A percentile compares a stretch with the other conserved stretches of the same genome.
Conservation (phyloP, 2,329 filamentous ascomycete species). For the Talaromyces pinophilus region DNA sequence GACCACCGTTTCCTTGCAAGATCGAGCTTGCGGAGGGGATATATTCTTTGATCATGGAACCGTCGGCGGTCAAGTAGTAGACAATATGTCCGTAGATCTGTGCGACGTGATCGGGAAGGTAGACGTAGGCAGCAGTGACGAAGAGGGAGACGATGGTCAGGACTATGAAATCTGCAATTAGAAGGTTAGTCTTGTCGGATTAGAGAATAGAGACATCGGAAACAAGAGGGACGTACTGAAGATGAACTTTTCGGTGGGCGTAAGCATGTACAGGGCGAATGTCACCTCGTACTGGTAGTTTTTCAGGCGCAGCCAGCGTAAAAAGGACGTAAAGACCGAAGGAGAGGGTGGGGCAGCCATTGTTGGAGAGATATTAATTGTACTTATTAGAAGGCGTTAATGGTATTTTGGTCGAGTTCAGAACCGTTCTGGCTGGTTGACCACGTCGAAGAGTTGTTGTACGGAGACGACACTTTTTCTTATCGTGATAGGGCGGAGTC, state of each 20-base stretch:
- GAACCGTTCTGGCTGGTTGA: background rate
- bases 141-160: constrained; percentile 88
- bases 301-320: constrained; percentile 89
- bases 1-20: constrained; percentile 32
- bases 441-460: background rate
- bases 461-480: background rate
- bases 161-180: constrained; percentile 73
- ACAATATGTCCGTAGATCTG: constrained; percentile 81
- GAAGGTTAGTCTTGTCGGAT: background rate
- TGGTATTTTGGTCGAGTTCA: background rate
- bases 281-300: constrained; percentile 98
- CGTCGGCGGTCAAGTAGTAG: constrained; percentile 91
- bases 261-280: constrained; percentile 95
- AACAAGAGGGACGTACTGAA: constrained; percentile 69
- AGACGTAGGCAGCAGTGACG: constrained; percentile 81
- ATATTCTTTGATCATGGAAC: constrained; percentile 39
- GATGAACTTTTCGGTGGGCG: constrained; percentile 91
- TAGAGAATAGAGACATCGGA: background rate
- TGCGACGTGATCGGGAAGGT: constrained; percentile 87
- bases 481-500: background rate
- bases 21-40: constrained; percentile 38
- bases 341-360: constrained; percentile 25
- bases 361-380: background rate
- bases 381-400: background rate
- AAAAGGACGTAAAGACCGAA: constrained; percentile 55